Evolutionary conservation across 768 basidiomycete genomes (phyloP), one percentile per base, ranked within the genome.

Genomic region (Suillus decipiens): DNA sequence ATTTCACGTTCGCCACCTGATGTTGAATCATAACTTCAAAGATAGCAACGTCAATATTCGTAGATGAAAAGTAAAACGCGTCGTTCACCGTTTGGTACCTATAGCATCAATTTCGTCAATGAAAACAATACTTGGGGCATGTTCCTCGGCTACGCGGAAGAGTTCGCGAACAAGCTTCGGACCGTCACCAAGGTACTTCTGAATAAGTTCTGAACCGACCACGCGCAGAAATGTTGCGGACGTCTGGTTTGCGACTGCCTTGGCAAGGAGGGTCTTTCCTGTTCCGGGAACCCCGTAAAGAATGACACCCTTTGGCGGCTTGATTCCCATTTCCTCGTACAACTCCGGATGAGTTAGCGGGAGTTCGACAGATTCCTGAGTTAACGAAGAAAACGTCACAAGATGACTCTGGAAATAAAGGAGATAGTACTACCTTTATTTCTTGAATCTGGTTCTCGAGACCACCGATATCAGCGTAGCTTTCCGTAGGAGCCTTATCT

Each of bases 261-360:
- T 98, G 19, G 97, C 97, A 2, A 99, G 86, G 0, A 99, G 86
- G 0, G 97, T 99, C 80, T 99, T 99, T 61, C 97, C 97, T 14
- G 96, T 99, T 61, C 97, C 97, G 0, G 97, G 97, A 3, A 96
- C 96, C 67, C 97, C 97, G 71, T 99, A 99, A 1, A 99, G 85
- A 68, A 99, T 99, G 73, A 99, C 96, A 79, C 97, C 97, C 76
- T 99, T 99, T 24, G 97, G 97, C n/a, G 96, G 97, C 70, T 92
- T 92, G 77, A 99, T 99, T 61, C 97, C 97, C 97, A 99, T 99
- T 81, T 99, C 96, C 77, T 99, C 96, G 78, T 99, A 99, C 43
- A 99, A 79, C 73, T 99, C 97, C 3, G 97, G 97, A 73, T 99
- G 97, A 10, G 96, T 99, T 28, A 99, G 81, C 0, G 97, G 97